Evolutionary conservation across 768 basidiomycete species (phyloP).

Genomic region (Paxillus rubicundulus): DNA sequence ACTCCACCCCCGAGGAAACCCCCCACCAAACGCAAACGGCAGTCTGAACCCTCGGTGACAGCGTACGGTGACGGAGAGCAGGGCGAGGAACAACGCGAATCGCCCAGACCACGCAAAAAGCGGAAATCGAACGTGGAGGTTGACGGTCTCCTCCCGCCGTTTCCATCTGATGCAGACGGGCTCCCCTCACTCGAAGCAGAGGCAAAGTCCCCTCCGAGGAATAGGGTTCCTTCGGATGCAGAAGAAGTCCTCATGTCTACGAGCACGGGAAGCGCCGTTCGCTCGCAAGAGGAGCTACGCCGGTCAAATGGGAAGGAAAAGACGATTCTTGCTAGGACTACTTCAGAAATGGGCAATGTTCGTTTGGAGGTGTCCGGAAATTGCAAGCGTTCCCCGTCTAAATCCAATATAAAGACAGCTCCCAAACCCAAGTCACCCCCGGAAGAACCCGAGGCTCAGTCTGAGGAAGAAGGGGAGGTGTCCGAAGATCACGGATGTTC

Average conservation of each 20-base stretch:
- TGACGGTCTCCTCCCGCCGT: conserved; percentile 6
- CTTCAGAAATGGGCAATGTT: neutral
- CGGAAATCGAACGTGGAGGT: conserved; percentile 5
- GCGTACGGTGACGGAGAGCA: neutral
- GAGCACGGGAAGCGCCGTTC: neutral
- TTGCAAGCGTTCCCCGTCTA: neutral
- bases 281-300: neutral
- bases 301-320: conserved; percentile 6
- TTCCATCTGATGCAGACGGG: conserved; percentile 13
- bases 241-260: neutral
- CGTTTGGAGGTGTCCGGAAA: neutral
- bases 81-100: neutral
- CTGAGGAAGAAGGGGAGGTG: conserved; percentile 6
- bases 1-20: neutral
- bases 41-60: neutral
- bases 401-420: neutral
- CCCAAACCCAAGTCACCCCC: neutral
- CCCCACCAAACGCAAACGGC: conserved; percentile 14
- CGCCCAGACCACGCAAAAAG: conserved; percentile 19
- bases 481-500: neutral
- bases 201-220: neutral
- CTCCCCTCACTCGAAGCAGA: neutral
- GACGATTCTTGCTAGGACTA: neutral
- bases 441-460: neutral
- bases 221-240: conserved; percentile 1